Conservation (phyloP, 768 basidiomycete genomes). For the Asterophora lycoperdoides region DNA sequence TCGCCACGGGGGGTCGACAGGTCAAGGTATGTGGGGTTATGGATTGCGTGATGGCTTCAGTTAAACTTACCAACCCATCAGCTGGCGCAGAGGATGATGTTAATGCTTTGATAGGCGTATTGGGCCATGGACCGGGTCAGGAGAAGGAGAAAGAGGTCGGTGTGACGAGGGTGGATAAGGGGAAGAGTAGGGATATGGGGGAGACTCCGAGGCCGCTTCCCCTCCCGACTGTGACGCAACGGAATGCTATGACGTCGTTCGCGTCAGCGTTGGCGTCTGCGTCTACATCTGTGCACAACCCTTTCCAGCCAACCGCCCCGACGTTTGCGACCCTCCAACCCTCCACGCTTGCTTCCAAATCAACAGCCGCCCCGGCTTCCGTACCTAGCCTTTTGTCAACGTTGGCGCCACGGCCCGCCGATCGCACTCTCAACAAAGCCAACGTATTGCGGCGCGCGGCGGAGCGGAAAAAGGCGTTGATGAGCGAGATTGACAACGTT, state of each 20-base stretch:
- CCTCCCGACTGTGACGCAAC: neutral
- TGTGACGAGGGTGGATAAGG: conserved; percentile 15
- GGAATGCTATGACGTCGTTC: neutral
- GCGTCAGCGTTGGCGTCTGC: neutral
- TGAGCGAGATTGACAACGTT: conserved; percentile 51
- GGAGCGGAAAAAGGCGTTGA: conserved; percentile 48
- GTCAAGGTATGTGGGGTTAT: conserved; percentile 26
- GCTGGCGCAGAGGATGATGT: conserved; percentile 11
- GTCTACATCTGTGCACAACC: neutral
- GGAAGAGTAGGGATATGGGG: conserved; percentile 22
- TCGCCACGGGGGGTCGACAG: conserved; percentile 7
- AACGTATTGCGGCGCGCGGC: conserved; percentile 50
- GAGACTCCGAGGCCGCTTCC: conserved; percentile 1
- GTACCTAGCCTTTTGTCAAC: too few relatives aligned
- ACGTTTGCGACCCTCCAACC: too few relatives aligned
- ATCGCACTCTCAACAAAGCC: conserved; percentile 27
- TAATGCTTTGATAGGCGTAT: neutral
- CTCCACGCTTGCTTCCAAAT: too few relatives aligned
- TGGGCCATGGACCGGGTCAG: neutral
- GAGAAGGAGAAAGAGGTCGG: neutral
- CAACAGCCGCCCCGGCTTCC: too few relatives aligned
- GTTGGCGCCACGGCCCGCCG: neutral
- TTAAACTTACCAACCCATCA: conserved; percentile 13
- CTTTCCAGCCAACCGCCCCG: neutral
- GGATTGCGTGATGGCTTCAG: conserved; percentile 12